Evolutionary conservation across 768 basidiomycete species (phyloP).

Genomic region (Zangia roseola): DNA sequence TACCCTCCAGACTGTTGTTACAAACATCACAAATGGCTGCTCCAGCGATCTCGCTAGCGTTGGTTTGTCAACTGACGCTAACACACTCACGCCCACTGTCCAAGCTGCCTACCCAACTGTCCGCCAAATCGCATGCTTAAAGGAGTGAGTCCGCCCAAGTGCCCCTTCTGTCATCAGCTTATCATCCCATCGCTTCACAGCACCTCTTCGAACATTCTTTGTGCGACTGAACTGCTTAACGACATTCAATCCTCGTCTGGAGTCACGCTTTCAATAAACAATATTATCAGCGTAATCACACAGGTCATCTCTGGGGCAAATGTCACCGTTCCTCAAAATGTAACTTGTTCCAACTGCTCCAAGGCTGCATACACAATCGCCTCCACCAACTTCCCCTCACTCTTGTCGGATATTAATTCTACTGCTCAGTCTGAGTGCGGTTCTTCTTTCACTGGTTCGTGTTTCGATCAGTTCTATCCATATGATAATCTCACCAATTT

Average conservation of each 20-base stretch:
- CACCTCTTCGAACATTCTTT: constrained; percentile 44
- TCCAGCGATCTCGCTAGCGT: constrained; percentile 35
- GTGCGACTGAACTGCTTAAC: constrained; percentile 56
- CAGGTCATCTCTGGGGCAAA: constrained; percentile 5
- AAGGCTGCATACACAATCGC: constrained; percentile 51
- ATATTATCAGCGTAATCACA: constrained; percentile 14
- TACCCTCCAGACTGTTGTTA: constrained; percentile 53
- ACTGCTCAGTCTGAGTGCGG: constrained; percentile 42
- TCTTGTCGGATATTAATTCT: constrained; percentile 29
- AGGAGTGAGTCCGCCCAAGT: constrained; percentile 49
- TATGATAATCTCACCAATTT: constrained; percentile 1
- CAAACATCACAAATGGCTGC: constrained; percentile 55
- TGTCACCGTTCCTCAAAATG: constrained; percentile 31
- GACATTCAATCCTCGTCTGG: constrained; percentile 42
- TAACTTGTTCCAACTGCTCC: constrained; percentile 53
- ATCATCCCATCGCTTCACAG: constrained; percentile 17
- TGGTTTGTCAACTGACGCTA: constrained; percentile 20
- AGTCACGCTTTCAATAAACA: constrained; percentile 19
- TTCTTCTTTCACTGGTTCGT: constrained; percentile 50
- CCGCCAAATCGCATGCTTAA: constrained; percentile 57
- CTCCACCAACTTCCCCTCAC: constrained; percentile 34
- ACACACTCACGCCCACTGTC: constrained; percentile 37
- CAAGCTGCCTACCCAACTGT: constrained; percentile 56
- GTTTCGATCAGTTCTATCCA: neutral
- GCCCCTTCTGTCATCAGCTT: neutral